Evolutionary conservation across 306 rosid genomes (phyloP), one percentile per base, ranked within the genome.

Genomic region (Sechiopsis laciniata): DNA sequence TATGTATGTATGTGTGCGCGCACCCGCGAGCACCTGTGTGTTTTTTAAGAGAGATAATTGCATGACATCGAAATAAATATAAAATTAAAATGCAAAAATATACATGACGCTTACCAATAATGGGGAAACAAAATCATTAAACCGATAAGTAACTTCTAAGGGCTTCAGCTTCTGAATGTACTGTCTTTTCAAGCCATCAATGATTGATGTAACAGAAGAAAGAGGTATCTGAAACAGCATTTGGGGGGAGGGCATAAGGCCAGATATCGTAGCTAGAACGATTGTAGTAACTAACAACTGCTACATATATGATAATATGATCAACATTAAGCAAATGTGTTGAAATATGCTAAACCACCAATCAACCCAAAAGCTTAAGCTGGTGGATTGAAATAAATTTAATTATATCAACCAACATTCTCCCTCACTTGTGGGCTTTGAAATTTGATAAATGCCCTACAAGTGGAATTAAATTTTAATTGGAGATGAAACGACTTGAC

Each of bases 91-190:
- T 50, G 58, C 22, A 75, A 50, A 75, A 63, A 0, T 29, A 7
- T 62, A 60, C 45, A 55, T 45, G 20, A 6, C 58, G 79, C 96
- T 89, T 11, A 94, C 97, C 80, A 94, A 59, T 59, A 83, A 55
- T 4, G 97, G 96, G 77, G 99, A 91, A 69, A 86, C 95, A 72
- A 94, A 90, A 80, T 91, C 96, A 75, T 90, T 86, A 78, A 86
- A 94, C 26, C 73, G 85, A 72, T 91, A 94, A 55, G 91, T 46
- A 74, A 78, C 90, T 89, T 94, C 99, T 72, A 90, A 84, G 48
- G 99, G 99, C 84, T 85, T 94, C 88, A 94, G 83, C 92, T 91
- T 94, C 80, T 94, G 88, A 79, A 89, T 75, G 82, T 94, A 94
- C 20, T 90, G 87, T 77, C 79, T 88, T 83, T 91, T 94, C 78